Evolutionary conservation across 169 alveolate species (phyloP), one percentile per base, ranked within the genome.

Genomic region (Sarcocystis neurona): DNA sequence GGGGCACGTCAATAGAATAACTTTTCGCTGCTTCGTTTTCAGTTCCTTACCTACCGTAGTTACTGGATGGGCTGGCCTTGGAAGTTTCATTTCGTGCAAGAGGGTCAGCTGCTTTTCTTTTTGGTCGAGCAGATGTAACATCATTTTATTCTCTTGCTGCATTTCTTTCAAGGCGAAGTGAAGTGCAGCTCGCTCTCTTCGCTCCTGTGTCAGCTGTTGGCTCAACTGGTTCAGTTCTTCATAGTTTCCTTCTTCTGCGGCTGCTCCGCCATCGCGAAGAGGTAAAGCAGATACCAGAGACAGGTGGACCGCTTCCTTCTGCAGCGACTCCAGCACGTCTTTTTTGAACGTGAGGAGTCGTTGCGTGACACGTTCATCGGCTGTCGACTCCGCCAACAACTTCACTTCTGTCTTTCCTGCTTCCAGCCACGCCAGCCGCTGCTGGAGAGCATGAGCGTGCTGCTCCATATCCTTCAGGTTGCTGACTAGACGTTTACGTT

Each of bases 151-250:
- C 41, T 12, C 48, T 10, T 37, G 58, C 82, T 72, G 82, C 34
- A 56, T 23, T 2, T 72, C 82, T 37, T 72, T 72, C 41, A 72
- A 56, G 27, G 82, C 82, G 30, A 72, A 0, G 30, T 72, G 82
- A 72, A 43, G 6, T 6, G 82, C 82, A 10, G 56, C 82, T 4
- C 82, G 82, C 1, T 72, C 82, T 37, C 82, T 37, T 27, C 82
- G 82, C 56, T 72, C 82, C 4, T 72, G 56, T 34, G 58, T 39
- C 58, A 72, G 82, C n/a, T 18, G 82, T 5, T 37, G n/a, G n/a
- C n/a, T n/a, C n/a, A n/a, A n/a, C n/a, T n/a, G n/a, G n/a, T n/a
- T n/a, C n/a, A n/a, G n/a, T n/a, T n/a, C n/a, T n/a, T n/a, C n/a
- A n/a, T n/a, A n/a, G n/a, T n/a, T n/a, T n/a, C n/a, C n/a, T n/a